Percentiles rank a stretch among this genome's conserved stretches.
Conservation (phyloP, 139 green algal species). For the Chloropicon primus region DNA sequence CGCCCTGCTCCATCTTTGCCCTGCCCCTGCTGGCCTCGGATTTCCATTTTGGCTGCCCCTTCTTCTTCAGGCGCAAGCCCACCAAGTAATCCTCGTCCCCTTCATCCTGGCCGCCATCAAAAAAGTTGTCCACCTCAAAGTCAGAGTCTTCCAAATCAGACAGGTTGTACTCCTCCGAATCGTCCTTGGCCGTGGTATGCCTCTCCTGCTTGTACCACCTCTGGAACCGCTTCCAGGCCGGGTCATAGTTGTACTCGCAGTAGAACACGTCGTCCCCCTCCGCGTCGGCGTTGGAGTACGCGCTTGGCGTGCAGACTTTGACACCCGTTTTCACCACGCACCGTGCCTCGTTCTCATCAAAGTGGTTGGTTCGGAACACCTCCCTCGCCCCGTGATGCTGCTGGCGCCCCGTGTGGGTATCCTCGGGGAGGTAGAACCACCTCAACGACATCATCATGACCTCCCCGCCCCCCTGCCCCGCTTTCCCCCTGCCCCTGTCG, state of each 20-base stretch:
- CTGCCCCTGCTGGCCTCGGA: not conserved
- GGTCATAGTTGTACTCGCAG: constrained; percentile 63
- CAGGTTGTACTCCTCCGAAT: not conserved
- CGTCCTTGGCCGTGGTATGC: not conserved
- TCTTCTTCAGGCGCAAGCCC: not conserved
- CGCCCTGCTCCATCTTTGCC: not conserved
- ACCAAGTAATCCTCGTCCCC: not conserved
- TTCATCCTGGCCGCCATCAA: too few species aligned
- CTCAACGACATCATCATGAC: constrained; percentile 24
- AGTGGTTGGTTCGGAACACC: constrained; percentile 50
- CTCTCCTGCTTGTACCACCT: not conserved
- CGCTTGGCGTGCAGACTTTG: not conserved
- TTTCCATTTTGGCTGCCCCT: not conserved
- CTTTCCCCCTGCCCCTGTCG: not conserved
- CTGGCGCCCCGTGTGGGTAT: constrained; percentile 70
- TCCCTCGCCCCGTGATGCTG: constrained; percentile 61
- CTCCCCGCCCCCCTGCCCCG: constrained; percentile 10
- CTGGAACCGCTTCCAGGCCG: constrained; percentile 16
- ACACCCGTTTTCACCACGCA: constrained; percentile 19
- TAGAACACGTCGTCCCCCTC: constrained; percentile 67
- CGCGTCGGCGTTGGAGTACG: not conserved
- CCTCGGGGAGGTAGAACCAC: constrained; percentile 71
- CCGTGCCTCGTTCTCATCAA: constrained; percentile 28
- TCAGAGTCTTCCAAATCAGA: not conserved
- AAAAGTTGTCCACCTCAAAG: too few species aligned